These are phyloP conservation scores for Pulveroboletus sp. DNA, from an alignment of 768 basidiomycete genomes.

Conservation along the genomic window DNA sequence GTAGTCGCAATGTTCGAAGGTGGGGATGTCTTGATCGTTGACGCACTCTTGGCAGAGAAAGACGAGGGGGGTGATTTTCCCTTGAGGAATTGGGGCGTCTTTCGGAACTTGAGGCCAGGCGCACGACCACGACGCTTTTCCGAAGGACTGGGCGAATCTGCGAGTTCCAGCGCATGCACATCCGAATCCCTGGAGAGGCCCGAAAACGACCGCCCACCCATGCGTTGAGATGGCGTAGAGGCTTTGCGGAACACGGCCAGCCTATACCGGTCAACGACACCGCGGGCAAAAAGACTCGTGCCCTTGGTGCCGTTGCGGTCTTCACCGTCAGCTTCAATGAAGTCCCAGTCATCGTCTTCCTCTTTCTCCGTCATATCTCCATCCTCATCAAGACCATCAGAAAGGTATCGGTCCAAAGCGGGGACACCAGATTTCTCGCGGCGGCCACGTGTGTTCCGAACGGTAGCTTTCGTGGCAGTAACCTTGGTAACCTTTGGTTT, in stretches of 20 bases:
- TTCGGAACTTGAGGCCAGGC: slow-evolving; percentile 68
- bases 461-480: slow-evolving; percentile 14
- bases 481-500: slow-evolving; percentile 28
- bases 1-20: slow-evolving; percentile 43
- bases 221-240: slow-evolving; percentile 58
- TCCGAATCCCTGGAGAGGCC: slow-evolving; percentile 59
- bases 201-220: slow-evolving; percentile 49
- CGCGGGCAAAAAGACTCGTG: slow-evolving; percentile 83
- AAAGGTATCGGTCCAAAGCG: slow-evolving; percentile 72
- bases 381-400: slow-evolving; percentile 49
- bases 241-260: slow-evolving; percentile 83
- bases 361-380: slow-evolving; percentile 39
- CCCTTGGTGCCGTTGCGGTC: slow-evolving; percentile 80
- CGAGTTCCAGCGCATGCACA: slow-evolving; percentile 33
- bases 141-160: slow-evolving; percentile 45
- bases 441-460: slow-evolving; percentile 41
- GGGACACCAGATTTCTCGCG: slow-evolving; percentile 83
- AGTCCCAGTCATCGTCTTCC: slow-evolving; percentile 90
- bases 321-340: slow-evolving; percentile 81
- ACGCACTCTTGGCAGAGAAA: slow-evolving; percentile 31
- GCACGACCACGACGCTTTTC: slow-evolving; percentile 66
- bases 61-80: slow-evolving; percentile 60
- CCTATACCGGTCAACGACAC: slow-evolving; percentile 85
- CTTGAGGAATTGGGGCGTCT: slow-evolving; percentile 70
- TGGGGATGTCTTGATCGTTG: slow-evolving; percentile 36